Evolutionary conservation across 2,329 filamentous ascomycete species (phyloP), one percentile per base, ranked within the genome.

Genomic region (Periconia macrospinosa): DNA sequence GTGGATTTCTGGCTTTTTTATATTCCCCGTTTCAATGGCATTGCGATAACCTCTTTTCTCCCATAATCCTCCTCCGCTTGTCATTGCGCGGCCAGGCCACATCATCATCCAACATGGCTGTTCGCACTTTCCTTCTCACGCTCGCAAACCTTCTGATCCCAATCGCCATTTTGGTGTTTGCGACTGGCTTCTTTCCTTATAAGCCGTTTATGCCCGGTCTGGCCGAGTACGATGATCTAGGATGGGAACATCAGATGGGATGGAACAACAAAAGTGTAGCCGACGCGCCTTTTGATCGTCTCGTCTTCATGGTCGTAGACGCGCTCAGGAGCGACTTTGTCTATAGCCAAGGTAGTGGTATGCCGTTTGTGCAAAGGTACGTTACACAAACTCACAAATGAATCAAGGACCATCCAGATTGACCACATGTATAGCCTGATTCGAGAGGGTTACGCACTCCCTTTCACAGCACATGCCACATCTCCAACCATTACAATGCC

Each of bases 401-500:
- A 13, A 37, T 37, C 57, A 14, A 18, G 0, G 2, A 23, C 43
- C n/a, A 15, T 14, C 10, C 17, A 45, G n/a, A 30, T 14, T n/a
- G 43, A 37, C 33, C 11, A 37, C 8, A 37, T 37, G 11, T 61
- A 18, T 68, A 96, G 91, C 63, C 81, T 97, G 60, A 96, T 97
- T 69, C 85, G 88, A 67, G 81, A 86, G 74, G 93, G 93, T 54
- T 83, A 83, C 54, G 95, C 94, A 7, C 80, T 97, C 37, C 94
- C 94, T 2, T 99, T 96, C 72, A 99, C 94, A 30, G 93, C 93
- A 33, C 89, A 96, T 81, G 94, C 94, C 17, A 89, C 91, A n/a
- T 92, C 95, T 48, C 94, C 94, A 1, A 99, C 94, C 8, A 93
- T 99, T 57, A 99, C 94, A 17, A 97, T 99, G 94, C 94, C 94